Evolutionary conservation across 2,329 filamentous ascomycete species (phyloP), one percentile per base, ranked within the genome.

Genomic region (Aspergillus spinulosporus): DNA sequence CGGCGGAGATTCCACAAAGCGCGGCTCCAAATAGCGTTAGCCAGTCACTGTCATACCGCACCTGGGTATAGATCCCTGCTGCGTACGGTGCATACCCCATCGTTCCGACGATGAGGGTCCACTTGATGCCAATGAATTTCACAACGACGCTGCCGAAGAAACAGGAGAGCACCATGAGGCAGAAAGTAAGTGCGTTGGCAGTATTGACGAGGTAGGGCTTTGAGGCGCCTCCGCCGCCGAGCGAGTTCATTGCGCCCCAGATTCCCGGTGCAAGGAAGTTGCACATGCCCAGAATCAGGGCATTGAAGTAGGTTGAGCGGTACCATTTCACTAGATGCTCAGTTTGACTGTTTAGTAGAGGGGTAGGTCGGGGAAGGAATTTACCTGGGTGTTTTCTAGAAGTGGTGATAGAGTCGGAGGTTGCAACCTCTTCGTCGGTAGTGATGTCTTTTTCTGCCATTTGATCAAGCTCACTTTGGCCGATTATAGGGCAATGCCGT

Each of bases 161-260:
- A 66, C 88, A 90, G 0, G 85, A 88, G 0, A 90, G 66, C 0
- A 90, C 84, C 87, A 90, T 90, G 5, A 90, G 78, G 46, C 84
- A 85, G 66, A 90, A 90, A 0, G 87, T 89, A 39, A 90, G 70
- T 0, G 87, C 84, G 62, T 91, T 91, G 11, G 86, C 87, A 0
- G 84, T 80, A 64, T 89, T 90, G 49, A 90, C 84, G 1, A 90
- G 78, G 63, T 85, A 80, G 0, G 88, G 88, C 6, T 80, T 79
- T 60, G 85, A 79, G 31, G 83, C 79, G 2, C 88, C 88, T 49
- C 88, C 88, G 1, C 86, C 88, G 7, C 88, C 88, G 0, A 90
- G 80, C 0, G 82, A 85, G 73, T 89, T 90, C 86, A 90, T 88
- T 6, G 86, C 86, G 11, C 80, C 82, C 87, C 87, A 90, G 59